Conservation (phyloP, 225 moss, liverwort and hornwort species). For the Bryum argenteum region DNA sequence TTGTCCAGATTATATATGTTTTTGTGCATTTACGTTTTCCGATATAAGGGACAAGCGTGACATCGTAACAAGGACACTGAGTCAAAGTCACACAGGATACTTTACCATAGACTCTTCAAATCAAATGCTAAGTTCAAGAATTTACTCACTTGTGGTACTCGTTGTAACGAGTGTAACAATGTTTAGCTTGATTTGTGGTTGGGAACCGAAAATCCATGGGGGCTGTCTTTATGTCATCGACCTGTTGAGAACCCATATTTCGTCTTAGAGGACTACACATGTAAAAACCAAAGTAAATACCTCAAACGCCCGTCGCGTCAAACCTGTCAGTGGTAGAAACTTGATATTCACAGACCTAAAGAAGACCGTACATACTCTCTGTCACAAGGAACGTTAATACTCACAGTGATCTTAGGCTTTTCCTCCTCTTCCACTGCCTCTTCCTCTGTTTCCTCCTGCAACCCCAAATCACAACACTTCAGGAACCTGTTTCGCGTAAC, state of each 20-base stretch:
- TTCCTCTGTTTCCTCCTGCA: slow-evolving; percentile 55
- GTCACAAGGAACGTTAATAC: slow-evolving; percentile 9
- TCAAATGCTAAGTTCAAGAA: slow-evolving; percentile 10
- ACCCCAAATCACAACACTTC: slow-evolving; percentile 26
- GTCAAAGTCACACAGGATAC: neutral
- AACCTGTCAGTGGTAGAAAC: slow-evolving; percentile 5
- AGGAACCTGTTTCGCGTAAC: slow-evolving; percentile 11
- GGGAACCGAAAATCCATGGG: slow-evolving; percentile 98
- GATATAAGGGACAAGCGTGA: neutral
- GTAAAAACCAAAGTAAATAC: slow-evolving; percentile 2
- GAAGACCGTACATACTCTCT: neutral
- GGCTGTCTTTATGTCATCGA: slow-evolving; percentile 98
- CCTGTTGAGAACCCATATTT: slow-evolving; percentile 43
- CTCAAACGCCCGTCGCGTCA: neutral
- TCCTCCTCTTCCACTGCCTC: slow-evolving; percentile 42
- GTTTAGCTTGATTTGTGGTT: slow-evolving; percentile 93
- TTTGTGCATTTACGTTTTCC: neutral
- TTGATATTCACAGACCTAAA: neutral
- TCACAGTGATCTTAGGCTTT: slow-evolving; percentile 73
- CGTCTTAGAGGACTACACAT: neutral
- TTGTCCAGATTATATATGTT: neutral
- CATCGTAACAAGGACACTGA: neutral
- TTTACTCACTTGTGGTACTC: slow-evolving; percentile 80
- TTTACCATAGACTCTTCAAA: neutral
- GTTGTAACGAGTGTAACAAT: slow-evolving; percentile 93